Conservation (phyloP, 129 eudicot species). For the Oenanthe sinensis region DNA sequence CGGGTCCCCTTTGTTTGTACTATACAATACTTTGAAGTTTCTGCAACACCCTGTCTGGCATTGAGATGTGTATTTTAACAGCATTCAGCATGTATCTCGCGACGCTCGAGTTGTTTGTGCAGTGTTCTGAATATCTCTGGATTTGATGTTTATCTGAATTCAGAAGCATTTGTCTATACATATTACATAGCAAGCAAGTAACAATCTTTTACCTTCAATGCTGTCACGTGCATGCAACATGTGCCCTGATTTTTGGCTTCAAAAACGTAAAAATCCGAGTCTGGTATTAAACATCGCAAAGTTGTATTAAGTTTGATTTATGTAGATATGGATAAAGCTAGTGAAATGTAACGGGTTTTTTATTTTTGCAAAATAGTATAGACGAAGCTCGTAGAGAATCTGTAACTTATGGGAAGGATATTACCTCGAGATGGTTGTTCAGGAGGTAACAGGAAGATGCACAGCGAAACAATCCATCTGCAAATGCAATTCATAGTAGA, state of each 20-base stretch:
- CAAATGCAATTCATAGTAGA: too few species aligned
- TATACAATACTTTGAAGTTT: too few species aligned
- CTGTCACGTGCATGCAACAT: not conserved
- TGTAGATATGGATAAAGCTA: not conserved
- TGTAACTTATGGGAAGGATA: not conserved
- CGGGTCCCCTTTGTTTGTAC: not conserved
- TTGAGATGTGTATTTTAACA: not conserved
- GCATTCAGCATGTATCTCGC: not conserved
- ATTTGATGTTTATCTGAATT: not conserved
- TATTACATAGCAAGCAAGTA: not conserved
- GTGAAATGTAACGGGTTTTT: not conserved
- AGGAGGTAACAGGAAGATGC: not conserved
- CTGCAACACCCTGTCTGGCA: not conserved
- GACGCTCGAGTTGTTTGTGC: not conserved
- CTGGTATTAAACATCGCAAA: not conserved
- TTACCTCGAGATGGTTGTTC: not conserved
- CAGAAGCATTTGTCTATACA: not conserved
- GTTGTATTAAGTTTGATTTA: not conserved
- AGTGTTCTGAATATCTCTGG: constrained; percentile 1
- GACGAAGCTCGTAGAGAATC: not conserved
- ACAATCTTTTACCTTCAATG: not conserved
- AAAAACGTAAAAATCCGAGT: not conserved
- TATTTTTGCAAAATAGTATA: too few species aligned
- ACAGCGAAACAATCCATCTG: not conserved
- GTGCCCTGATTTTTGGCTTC: not conserved